These are phyloP conservation scores for Exserohilum turcica DNA, from an alignment of 2,329 filamentous ascomycete genomes.

Conservation along the genomic window DNA sequence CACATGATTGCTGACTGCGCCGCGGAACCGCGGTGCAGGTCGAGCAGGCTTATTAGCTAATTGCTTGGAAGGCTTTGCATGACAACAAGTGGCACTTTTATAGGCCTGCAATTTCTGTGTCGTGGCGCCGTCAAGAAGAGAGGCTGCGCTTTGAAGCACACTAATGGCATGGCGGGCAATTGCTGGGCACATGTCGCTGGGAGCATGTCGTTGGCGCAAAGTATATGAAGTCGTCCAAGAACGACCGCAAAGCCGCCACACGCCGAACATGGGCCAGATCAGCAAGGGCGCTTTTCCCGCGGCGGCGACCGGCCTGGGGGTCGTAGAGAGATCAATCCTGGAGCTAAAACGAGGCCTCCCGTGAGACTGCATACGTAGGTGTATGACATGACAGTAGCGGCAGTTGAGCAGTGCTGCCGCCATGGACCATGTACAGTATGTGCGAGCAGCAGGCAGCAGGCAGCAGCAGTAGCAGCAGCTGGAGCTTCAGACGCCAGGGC, in stretches of 20 bases:
- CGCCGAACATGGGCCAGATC: constrained; percentile 7
- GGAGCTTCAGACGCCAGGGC: neutral
- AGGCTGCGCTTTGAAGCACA: neutral
- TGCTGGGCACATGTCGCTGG: neutral
- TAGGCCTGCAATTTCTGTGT: constrained; percentile 18
- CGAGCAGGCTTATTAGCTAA: neutral
- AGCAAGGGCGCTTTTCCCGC: neutral
- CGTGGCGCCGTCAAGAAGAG: neutral
- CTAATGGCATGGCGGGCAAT: constrained; percentile 2
- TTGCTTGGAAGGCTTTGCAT: neutral
- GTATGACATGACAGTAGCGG: no score
- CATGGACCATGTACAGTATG: no score
- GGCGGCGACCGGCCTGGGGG: neutral
- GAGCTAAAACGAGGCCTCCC: no score
- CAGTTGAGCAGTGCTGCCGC: no score
- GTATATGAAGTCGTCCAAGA: constrained; percentile 14
- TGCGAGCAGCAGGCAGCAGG: no score
- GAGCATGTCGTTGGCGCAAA: constrained; percentile 13
- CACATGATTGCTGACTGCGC: neutral
- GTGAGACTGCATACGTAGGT: no score
- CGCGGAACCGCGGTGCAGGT: neutral
- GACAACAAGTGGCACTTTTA: constrained; percentile 5
- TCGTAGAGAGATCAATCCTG: neutral
- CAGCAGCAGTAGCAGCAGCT: no score
- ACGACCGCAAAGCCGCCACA: constrained; percentile 10